These are phyloP conservation scores for Podila minutissima DNA, from an alignment of 192 early-diverging fungal genomes.

Conservation along the genomic window DNA sequence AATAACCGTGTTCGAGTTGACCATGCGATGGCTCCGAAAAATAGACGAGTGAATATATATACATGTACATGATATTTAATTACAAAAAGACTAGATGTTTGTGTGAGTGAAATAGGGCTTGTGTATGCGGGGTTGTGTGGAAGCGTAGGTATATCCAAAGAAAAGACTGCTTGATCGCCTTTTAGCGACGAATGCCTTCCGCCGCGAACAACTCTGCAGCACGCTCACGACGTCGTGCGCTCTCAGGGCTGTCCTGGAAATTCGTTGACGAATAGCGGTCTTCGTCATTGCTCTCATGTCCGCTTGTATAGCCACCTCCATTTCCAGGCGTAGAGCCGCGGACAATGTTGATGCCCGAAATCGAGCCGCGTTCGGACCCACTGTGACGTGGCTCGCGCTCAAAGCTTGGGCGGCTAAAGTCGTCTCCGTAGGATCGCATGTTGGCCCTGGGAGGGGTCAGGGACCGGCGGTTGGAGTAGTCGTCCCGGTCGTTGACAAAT, in stretches of 20 bases:
- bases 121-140: neutral
- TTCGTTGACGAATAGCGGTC: constrained; percentile 5
- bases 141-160: neutral
- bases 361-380: constrained; percentile 21
- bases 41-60: constrained; percentile 33
- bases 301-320: constrained; percentile 1
- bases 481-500: constrained; percentile 29
- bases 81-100: neutral
- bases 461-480: constrained; percentile 27
- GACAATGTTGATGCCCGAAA: constrained; percentile 8
- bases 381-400: constrained; percentile 34
- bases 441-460: constrained; percentile 45
- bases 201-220: constrained; percentile 43
- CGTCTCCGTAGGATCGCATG: constrained; percentile 44
- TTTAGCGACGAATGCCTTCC: constrained; percentile 27
- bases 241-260: constrained; percentile 28
- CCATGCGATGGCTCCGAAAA: constrained; percentile 56
- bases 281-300: constrained; percentile 14
- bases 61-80: constrained; percentile 2
- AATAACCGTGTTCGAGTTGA: constrained; percentile 89
- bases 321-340: constrained; percentile 1
- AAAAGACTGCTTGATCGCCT: no score
- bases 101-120: no score
- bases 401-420: constrained; percentile 31
- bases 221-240: constrained; percentile 26